Evolutionary conservation across 2,329 filamentous ascomycete species (phyloP), one percentile per base, ranked within the genome.

Genomic region (Davidsoniella neocaledoniae): DNA sequence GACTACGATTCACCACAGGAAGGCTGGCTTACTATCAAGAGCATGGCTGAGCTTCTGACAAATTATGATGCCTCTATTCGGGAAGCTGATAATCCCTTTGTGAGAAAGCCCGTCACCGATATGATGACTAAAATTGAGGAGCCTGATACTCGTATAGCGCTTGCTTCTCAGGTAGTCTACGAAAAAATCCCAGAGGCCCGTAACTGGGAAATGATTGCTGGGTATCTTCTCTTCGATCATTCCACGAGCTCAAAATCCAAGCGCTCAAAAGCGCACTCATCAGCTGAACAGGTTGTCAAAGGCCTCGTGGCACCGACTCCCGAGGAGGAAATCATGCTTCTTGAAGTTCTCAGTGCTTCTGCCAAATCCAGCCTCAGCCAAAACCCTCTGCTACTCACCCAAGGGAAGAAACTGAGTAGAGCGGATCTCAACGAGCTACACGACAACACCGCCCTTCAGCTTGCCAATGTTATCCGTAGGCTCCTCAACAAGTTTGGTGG

Each of bases 401-500:
- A 53, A 26, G 77, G 70, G 62, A 76, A 72, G 57, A 76, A 70
- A 56, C 64, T 67, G 12, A 70, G 77, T 48, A 77, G 76, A 45
- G 70, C 76, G 19, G 79, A 86, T 52, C 76, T 80, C 45, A 66
- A 71, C 5, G 83, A 88, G 53, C 73, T 79, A 23, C 82, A 86
- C 54, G 87, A 94, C 58, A 79, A 83, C 45, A 80, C 83, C 36
- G 86, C 86, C 2, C 72, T 87, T 44, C 78, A 82, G 56, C 72
- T 98, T 37, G 85, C 86, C 7, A 71, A 74, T 37, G 71, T 84
- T 12, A 90, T 96, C 49, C 91, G 91, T 0, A 80, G 78, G 55
- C 74, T 98, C 2, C 69, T 98, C 47, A 94, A 83, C 64, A 96
- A 95, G 61, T 98, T 87, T 58, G 90, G 91, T 4, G 85, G 88